Evolutionary conservation across 2,329 filamentous ascomycete species (phyloP), one percentile per base, ranked within the genome.

Genomic region (Aulographum hederae): DNA sequence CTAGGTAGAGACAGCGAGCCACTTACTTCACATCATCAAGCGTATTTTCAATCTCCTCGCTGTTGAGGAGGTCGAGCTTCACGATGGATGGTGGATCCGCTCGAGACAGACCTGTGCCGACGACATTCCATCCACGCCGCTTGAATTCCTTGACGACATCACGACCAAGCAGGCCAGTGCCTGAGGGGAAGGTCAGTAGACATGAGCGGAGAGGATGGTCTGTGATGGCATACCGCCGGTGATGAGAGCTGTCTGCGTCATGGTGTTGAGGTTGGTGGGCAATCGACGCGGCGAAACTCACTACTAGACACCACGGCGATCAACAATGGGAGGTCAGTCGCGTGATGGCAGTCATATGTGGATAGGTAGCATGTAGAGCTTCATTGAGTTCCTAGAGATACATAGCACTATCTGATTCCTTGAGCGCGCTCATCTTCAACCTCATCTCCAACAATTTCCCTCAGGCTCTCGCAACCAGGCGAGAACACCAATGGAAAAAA

Each of bases 131-230:
- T 23, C 66, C 63, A 18, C 61, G 65, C 34, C 64, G 54, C 33
- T 73, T 60, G 50, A 93, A 92, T 10, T 68, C 69, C 38, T 66
- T 69, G 33, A 75, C 61, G 8, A 92, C 77, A 51, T 89, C 73
- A 27, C 82, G 70, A 30, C 85, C 84, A 2, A 93, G 66, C 8
- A 92, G 65, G 33, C 84, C 84, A 14, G 78, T 25, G 21, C 21
- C 21, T 25, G n/a, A n/a, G n/a, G n/a, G n/a, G n/a, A 86, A 23
- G 81, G 52, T 56, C 12, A 19, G 14, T 15, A 30, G 23, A 18
- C 30, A 35, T 46, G 32, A 43, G 40, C 33, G 34, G 17, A 13
- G 25, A 11, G 25, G 18, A 12, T 15, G 15, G 18, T 25, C 19
- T 31, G 26, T 13, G 17, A 13, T 14, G 23, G 27, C 35, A 35